phyloP scores from a whole-genome alignment of 345 rosid genomes.

The Boechera retrofracta region DNA sequence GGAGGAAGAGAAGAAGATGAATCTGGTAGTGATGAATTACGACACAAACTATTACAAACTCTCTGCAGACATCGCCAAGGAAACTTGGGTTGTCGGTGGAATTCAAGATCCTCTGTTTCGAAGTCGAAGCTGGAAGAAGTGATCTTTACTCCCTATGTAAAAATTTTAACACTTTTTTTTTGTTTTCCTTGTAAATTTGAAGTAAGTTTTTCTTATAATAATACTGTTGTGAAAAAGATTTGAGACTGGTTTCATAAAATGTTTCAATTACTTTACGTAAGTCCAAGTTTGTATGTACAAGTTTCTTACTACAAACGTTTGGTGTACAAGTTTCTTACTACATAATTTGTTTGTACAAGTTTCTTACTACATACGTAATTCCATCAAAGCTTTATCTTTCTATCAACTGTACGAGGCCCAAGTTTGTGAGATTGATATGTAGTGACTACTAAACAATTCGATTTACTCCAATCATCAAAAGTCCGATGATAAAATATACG shows the following conservation, averaged over 20 bases:
- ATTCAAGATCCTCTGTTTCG: slow-evolving; percentile 59
- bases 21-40: slow-evolving; percentile 55
- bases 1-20: slow-evolving; percentile 68
- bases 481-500: not conserved
- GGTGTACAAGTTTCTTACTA: no score
- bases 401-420: no score
- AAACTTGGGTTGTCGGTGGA: slow-evolving; percentile 87
- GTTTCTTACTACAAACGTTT: no score
- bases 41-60: slow-evolving; percentile 66
- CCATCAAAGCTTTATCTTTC: no score
- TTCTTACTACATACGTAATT: no score
- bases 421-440: no score
- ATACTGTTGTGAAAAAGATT: not conserved
- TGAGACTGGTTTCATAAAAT: slow-evolving; percentile 8
- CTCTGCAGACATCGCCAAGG: slow-evolving; percentile 72
- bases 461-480: not conserved
- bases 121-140: slow-evolving; percentile 82
- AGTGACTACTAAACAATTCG: no score
- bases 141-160: slow-evolving; percentile 32
- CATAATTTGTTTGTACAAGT: no score
- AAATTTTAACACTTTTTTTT: not conserved
- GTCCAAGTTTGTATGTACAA: no score
- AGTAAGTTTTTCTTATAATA: slow-evolving; percentile 1
- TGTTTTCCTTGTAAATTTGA: slow-evolving; percentile 6
- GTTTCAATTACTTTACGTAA: not conserved